Evolutionary conservation across 768 basidiomycete genomes (phyloP).

Genomic region (Termitomyces sp.): DNA sequence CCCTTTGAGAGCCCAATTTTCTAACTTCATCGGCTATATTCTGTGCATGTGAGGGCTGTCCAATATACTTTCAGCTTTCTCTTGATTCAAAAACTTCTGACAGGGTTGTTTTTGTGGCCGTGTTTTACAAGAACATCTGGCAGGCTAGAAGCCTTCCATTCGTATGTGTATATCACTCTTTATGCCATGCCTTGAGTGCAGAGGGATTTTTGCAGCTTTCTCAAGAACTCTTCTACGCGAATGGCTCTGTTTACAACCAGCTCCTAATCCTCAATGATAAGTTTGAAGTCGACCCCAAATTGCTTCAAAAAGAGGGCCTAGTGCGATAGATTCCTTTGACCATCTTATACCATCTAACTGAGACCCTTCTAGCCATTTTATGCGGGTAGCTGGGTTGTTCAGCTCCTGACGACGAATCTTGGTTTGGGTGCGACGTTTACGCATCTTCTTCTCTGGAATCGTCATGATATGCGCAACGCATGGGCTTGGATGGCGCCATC

Average conservation of each 20-base stretch:
- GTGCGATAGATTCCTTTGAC: conserved; percentile 14
- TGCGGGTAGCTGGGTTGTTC: conserved; percentile 40
- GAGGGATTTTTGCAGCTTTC: conserved; percentile 37
- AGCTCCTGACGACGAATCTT: conserved; percentile 38
- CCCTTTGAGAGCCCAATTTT: conserved; percentile 45
- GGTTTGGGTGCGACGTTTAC: conserved; percentile 44
- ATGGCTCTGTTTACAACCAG: conserved; percentile 44
- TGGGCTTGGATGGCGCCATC: conserved; percentile 42
- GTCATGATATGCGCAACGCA: conserved; percentile 30
- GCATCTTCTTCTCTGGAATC: conserved; percentile 42
- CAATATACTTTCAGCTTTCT: no score
- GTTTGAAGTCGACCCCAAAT: conserved; percentile 33
- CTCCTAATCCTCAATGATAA: conserved; percentile 39
- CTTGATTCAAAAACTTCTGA: neutral
- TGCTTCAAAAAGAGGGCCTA: conserved; percentile 35
- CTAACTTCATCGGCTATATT: conserved; percentile 40
- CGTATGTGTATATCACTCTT: conserved; percentile 13
- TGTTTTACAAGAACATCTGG: conserved; percentile 54
- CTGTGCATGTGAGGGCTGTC: conserved; percentile 36
- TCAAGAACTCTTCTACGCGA: conserved; percentile 40
- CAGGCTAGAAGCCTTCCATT: conserved; percentile 30
- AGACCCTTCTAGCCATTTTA: conserved; percentile 32
- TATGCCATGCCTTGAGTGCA: conserved; percentile 1
- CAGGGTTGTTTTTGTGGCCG: conserved; percentile 38
- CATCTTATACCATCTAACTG: neutral